phyloP scores from a whole-genome alignment of 306 rosid genomes.

The Dalbergia cochinchinensis region DNA sequence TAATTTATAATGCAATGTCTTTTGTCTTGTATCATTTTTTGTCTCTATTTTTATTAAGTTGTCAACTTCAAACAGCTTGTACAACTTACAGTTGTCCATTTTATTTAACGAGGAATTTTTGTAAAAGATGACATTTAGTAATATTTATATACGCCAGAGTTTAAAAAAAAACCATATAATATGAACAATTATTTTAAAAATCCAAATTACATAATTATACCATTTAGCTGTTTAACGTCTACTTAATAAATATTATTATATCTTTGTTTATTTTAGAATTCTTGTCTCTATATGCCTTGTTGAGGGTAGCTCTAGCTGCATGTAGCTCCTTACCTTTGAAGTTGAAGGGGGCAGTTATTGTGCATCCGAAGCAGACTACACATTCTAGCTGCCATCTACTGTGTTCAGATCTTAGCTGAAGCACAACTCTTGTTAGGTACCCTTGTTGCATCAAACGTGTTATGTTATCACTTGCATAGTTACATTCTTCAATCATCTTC shows the following conservation, averaged over 20 bases:
- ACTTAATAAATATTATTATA: not conserved
- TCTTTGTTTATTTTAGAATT: not conserved
- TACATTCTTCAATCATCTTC: not conserved
- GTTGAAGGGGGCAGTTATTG: not conserved
- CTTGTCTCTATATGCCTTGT: not conserved
- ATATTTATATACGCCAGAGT: not conserved
- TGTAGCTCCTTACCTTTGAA: not conserved
- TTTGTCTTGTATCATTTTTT: constrained; percentile 46
- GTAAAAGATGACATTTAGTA: not conserved
- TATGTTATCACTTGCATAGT: not conserved
- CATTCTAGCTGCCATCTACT: constrained; percentile 6
- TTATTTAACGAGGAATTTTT: not conserved
- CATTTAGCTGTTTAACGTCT: not conserved
- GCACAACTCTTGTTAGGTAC: not conserved
- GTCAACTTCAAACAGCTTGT: constrained; percentile 44
- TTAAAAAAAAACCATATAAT: not conserved
- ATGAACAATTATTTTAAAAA: not conserved
- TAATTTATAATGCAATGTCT: constrained; percentile 41
- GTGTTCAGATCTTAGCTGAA: not conserved
- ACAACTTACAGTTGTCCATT: constrained; percentile 40
- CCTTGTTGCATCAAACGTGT: not conserved
- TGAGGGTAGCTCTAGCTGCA: not conserved
- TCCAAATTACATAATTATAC: not conserved
- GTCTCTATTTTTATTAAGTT: constrained; percentile 41
- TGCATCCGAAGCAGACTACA: not conserved